Conservation (phyloP, 805 yeast genomes). For the Nakazawaea peltata region DNA sequence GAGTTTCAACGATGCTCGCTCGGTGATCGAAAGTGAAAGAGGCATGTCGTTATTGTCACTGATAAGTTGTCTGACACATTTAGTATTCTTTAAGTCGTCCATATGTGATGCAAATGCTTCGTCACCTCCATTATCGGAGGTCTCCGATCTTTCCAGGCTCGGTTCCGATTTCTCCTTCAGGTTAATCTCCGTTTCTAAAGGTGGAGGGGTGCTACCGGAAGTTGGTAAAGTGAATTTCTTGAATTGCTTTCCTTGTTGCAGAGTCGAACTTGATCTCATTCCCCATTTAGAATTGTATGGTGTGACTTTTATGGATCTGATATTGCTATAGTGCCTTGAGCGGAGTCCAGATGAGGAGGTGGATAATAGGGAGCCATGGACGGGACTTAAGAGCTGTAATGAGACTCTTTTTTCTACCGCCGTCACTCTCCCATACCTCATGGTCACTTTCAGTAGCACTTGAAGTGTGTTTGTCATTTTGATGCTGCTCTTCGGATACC, state of each 20-base stretch:
- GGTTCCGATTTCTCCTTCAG: not conserved
- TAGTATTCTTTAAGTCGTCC: conserved; percentile 22
- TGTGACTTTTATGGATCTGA: too few relatives aligned
- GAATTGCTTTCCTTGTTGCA: conserved; percentile 7
- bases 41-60: conserved; percentile 27
- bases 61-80: conserved; percentile 22
- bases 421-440: too few relatives aligned
- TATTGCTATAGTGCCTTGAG: too few relatives aligned
- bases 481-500: too few relatives aligned
- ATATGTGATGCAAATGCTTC: conserved; percentile 12
- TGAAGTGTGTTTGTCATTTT: too few relatives aligned
- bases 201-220: not conserved
- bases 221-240: conserved; percentile 9
- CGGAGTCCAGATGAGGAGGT: too few relatives aligned
- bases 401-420: too few relatives aligned
- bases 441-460: not conserved
- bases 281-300: too few relatives aligned
- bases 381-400: too few relatives aligned
- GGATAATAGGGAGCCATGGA: too few relatives aligned
- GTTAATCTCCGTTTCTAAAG: not conserved
- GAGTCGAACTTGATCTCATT: too few relatives aligned
- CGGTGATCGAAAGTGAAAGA: conserved; percentile 37
- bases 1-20: conserved; percentile 43
- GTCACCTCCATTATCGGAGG: not conserved
- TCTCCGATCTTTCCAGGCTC: too few relatives aligned